These are phyloP conservation scores for Dalbergia cochinchinensis DNA, from an alignment of 306 rosid species.

Conservation along the genomic window DNA sequence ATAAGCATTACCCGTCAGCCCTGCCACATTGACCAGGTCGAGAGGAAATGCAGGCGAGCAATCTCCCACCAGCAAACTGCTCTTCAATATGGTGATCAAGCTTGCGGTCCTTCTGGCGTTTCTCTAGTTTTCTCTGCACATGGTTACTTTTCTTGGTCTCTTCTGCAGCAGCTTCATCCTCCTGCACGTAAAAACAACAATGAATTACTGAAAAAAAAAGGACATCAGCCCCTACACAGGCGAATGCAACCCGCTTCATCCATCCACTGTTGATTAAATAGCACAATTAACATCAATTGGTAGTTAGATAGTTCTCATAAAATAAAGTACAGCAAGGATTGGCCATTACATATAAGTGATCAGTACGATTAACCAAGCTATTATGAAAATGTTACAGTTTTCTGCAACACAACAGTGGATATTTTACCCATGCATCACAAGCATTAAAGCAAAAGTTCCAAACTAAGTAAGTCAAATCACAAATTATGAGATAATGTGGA, in stretches of 20 bases:
- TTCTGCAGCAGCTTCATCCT: conserved; percentile 49
- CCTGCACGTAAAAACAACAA: conserved; percentile 31
- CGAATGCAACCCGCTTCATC: too few relatives aligned
- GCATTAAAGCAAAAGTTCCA: background rate
- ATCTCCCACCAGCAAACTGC: too few relatives aligned
- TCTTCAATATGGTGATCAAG: too few relatives aligned
- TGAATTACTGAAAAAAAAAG: too few relatives aligned
- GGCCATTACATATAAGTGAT: background rate
- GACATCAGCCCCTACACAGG: too few relatives aligned
- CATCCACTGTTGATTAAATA: background rate
- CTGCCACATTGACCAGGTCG: too few relatives aligned
- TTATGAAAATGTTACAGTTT: background rate
- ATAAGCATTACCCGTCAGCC: too few relatives aligned
- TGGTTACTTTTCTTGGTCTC: conserved; percentile 58
- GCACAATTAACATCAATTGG: background rate
- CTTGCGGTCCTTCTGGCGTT: conserved; percentile 48
- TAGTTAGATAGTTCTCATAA: background rate
- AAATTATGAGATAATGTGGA: too few relatives aligned
- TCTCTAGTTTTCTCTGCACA: conserved; percentile 55
- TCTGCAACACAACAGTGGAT: background rate
- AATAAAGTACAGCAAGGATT: background rate
- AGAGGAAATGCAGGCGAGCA: too few relatives aligned
- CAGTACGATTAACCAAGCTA: background rate
- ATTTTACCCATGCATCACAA: background rate
- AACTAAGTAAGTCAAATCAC: too few relatives aligned